Base-by-base conservation (phyloP, 2,329 filamentous ascomycete genomes). In the Tolypocladium cylindrosporum region DNA sequence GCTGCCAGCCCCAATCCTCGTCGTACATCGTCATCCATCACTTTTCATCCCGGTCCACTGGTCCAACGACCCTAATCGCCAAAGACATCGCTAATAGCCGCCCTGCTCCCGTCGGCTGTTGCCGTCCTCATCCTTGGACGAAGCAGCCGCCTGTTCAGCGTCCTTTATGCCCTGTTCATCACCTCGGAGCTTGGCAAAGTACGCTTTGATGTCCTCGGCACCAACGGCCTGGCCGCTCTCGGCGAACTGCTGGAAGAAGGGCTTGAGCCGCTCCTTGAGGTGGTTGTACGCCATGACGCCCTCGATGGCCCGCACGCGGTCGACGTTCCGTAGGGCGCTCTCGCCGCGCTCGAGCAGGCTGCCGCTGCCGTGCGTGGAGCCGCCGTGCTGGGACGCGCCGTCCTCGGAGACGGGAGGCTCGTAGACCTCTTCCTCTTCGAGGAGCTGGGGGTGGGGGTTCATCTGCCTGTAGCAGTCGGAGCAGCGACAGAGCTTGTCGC, bases 251-350 rank as follows among this genome's bases (percentile, higher is more conserved):
- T 92, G 86, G 67, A 99, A 84, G 71, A 99, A 97, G 0, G 87
- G 87, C 77, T 93, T 96, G n/a, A 99, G 85, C 69, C 93, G 92
- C 68, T 97, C 92, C 69, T 95, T 94, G 60, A 99, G 81, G 67
- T 96, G 89, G 67, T 97, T 97, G 74, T 97, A 99, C 0, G 92
- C 93, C 91, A 97, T 97, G 52, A 96, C 93, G 19, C 94, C 94
- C 71, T 99, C 90, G 58, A 99, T 96, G 5, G 94, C 94, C 16
- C 87, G 82, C 9, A 97, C 93, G 2, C 94, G 89, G 69, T 99
- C 94, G 58, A 99, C 87, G 66, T 91, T 95, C 69, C 87, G 91
- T 36, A 99, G 81, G 0, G 92, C 93, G 54, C 90, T 93, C 75
- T 99, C 94, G 53, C 94, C 94, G 21, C 91, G 89, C 55, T 97